Conservation (phyloP, 768 basidiomycete genomes). For the Rhizopogon vulgaris region DNA sequence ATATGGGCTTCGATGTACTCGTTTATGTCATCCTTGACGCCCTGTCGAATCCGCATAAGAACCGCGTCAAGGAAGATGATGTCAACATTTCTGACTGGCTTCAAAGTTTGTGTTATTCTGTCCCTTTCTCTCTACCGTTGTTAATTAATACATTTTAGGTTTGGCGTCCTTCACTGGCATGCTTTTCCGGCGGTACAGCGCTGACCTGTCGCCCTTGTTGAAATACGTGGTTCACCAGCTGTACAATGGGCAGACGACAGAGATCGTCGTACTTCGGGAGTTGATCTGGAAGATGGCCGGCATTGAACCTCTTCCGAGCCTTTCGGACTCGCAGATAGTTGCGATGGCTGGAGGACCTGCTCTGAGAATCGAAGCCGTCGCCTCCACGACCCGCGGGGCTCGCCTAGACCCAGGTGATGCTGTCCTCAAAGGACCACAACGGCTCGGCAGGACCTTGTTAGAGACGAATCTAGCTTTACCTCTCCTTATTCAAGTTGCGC, state of each 20-base stretch:
- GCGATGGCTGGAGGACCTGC: slow-evolving; percentile 90
- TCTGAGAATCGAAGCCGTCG: slow-evolving; percentile 82
- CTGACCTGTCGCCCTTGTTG: slow-evolving; percentile 77
- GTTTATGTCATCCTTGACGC: slow-evolving; percentile 85
- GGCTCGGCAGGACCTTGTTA: slow-evolving; percentile 59
- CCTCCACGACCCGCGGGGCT: slow-evolving; percentile 72
- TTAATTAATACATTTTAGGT: slow-evolving; percentile 40
- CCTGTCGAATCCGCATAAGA: slow-evolving; percentile 75
- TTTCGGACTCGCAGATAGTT: slow-evolving; percentile 81
- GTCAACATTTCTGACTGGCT: slow-evolving; percentile 90
- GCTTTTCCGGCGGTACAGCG: slow-evolving; percentile 81
- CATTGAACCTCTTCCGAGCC: slow-evolving; percentile 82
- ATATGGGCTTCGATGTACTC: slow-evolving; percentile 91
- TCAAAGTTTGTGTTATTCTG: slow-evolving; percentile 58
- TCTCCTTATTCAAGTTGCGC: slow-evolving; percentile 86
- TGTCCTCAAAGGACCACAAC: slow-evolving; percentile 55
- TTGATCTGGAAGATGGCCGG: slow-evolving; percentile 95
- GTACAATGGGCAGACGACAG: slow-evolving; percentile 73
- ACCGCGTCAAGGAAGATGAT: slow-evolving; percentile 85
- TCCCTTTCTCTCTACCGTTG: slow-evolving; percentile 5
- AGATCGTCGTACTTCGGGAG: slow-evolving; percentile 88
- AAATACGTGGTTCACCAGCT: slow-evolving; percentile 92
- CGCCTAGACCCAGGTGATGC: slow-evolving; percentile 62
- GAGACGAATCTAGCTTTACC: slow-evolving; percentile 78
- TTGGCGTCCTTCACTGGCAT: slow-evolving; percentile 91